These are phyloP conservation scores for Fusarium nodosum DNA, from an alignment of 2,329 filamentous ascomycete genomes.

Conservation along the genomic window DNA sequence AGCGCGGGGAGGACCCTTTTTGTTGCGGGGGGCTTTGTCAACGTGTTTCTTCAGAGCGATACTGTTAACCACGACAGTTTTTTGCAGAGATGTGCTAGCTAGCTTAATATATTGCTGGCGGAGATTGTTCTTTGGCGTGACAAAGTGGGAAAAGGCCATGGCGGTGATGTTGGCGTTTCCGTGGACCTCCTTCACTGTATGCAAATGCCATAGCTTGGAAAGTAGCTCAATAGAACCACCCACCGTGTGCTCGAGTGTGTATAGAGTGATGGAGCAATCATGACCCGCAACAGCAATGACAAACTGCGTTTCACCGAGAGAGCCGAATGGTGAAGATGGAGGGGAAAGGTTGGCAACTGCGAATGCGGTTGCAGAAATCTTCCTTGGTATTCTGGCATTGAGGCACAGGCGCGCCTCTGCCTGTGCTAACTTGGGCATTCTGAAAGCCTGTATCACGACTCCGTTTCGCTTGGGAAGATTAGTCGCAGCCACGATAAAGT, in stretches of 20 bases:
- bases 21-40: conserved; percentile 54
- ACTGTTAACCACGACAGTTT: conserved; percentile 83
- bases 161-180: conserved; percentile 68
- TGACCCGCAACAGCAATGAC: conserved; percentile 84
- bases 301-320: conserved; percentile 78
- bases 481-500: conserved; percentile 69
- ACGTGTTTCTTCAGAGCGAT: conserved; percentile 73
- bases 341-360: conserved; percentile 79
- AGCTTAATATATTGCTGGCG: conserved; percentile 71
- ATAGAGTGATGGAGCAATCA: conserved; percentile 82
- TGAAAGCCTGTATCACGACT: conserved; percentile 68
- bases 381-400: conserved; percentile 71
- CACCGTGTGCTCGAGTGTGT: conserved; percentile 78
- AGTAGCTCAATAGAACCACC: conserved; percentile 64
- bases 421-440: conserved; percentile 60
- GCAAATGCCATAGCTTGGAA: conserved; percentile 65
- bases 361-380: conserved; percentile 80
- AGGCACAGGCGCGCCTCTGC: conserved; percentile 64
- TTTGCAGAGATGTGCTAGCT: conserved; percentile 84
- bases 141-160: conserved; percentile 70
- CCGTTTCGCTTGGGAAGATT: conserved; percentile 72
- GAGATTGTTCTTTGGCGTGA: conserved; percentile 63
- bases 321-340: conserved; percentile 62
- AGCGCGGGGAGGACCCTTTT: conserved; percentile 60
- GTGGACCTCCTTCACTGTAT: conserved; percentile 68